Percentiles rank a stretch among this genome's conserved stretches.
phyloP scores from a whole-genome alignment of 805 yeast genomes.

The Kodamaea leandrae region DNA sequence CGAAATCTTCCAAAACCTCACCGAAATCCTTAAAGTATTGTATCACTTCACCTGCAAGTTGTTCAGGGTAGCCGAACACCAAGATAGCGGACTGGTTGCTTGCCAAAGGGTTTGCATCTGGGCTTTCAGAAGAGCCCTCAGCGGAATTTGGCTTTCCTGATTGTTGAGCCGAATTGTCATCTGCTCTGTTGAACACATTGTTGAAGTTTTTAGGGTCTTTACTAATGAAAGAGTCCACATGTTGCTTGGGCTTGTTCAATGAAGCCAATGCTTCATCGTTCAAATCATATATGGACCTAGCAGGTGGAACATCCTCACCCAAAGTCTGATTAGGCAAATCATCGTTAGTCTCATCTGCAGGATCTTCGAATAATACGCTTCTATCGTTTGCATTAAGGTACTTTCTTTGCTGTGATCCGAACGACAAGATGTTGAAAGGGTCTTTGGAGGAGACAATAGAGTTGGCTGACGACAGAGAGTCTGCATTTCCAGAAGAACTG shows the following conservation, averaged over 20 bases:
- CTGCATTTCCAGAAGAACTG: slow-evolving; percentile 8
- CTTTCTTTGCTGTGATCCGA: slow-evolving; percentile 30
- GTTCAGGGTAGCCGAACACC: slow-evolving; percentile 87
- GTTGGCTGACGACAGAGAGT: slow-evolving; percentile 8
- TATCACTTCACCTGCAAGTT: slow-evolving; percentile 62
- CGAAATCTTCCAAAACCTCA: slow-evolving; percentile 70
- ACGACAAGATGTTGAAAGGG: slow-evolving; percentile 35
- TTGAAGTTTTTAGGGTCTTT: slow-evolving; percentile 46
- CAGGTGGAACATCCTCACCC: slow-evolving; percentile 49
- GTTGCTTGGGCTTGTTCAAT: slow-evolving; percentile 33
- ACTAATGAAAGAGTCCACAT: slow-evolving; percentile 40
- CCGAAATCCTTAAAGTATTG: slow-evolving; percentile 80
- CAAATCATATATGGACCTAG: slow-evolving; percentile 49
- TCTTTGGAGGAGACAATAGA: slow-evolving; percentile 15
- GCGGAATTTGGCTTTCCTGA: slow-evolving; percentile 13
- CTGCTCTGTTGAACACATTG: slow-evolving; percentile 44
- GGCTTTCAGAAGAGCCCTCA: slow-evolving; percentile 9
- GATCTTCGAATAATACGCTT: slow-evolving; percentile 25
- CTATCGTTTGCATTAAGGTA: slow-evolving; percentile 17
- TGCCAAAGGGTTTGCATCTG: slow-evolving; percentile 22
- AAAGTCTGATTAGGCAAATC: slow-evolving; percentile 19
- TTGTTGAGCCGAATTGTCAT: slow-evolving; percentile 11
- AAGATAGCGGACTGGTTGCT: slow-evolving; percentile 63
- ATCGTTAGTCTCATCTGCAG: slow-evolving; percentile 27
- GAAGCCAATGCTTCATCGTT: slow-evolving; percentile 41